These are phyloP conservation scores for Candida chauliodis DNA, from an alignment of 805 yeast species.

Conservation along the genomic window DNA sequence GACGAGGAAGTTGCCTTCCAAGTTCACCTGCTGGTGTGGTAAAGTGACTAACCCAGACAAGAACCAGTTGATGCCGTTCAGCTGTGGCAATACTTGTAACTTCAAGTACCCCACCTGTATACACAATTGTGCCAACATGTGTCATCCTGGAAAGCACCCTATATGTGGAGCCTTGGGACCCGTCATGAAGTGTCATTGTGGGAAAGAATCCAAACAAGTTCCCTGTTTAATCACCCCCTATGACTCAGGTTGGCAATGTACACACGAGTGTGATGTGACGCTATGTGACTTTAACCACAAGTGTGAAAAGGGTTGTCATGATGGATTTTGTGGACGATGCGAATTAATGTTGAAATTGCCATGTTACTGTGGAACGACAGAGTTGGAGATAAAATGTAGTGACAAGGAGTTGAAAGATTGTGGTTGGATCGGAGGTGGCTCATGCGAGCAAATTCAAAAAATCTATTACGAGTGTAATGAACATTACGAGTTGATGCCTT, in stretches of 20 bases:
- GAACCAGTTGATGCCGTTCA: conserved; percentile 63
- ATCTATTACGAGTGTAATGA: conserved; percentile 59
- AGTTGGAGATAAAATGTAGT: conserved; percentile 41
- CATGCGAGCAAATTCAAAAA: conserved; percentile 40
- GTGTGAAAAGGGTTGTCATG: conserved; percentile 65
- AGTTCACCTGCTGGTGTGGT: conserved; percentile 86
- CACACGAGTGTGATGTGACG: conserved; percentile 52
- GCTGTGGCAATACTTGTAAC: conserved; percentile 84
- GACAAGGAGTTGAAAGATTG: conserved; percentile 38
- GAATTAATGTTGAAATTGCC: conserved; percentile 39
- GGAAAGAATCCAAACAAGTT: conserved; percentile 57
- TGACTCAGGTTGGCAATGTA: conserved; percentile 65
- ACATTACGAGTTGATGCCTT: conserved; percentile 47
- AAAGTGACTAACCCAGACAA: conserved; percentile 60
- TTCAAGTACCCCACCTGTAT: conserved; percentile 53
- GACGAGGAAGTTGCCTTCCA: conserved; percentile 47
- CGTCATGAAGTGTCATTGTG: conserved; percentile 67
- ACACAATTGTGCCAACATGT: conserved; percentile 69
- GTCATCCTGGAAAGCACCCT: conserved; percentile 91
- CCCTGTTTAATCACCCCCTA: conserved; percentile 76
- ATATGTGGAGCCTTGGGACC: conserved; percentile 80
- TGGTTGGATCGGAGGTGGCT: conserved; percentile 31
- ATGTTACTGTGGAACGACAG: conserved; percentile 76
- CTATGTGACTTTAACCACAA: conserved; percentile 66
- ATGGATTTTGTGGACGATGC: conserved; percentile 82